Evolutionary conservation across 2,329 filamentous ascomycete species (phyloP), one percentile per base, ranked within the genome.

Genomic region (Knufia fluminis): DNA sequence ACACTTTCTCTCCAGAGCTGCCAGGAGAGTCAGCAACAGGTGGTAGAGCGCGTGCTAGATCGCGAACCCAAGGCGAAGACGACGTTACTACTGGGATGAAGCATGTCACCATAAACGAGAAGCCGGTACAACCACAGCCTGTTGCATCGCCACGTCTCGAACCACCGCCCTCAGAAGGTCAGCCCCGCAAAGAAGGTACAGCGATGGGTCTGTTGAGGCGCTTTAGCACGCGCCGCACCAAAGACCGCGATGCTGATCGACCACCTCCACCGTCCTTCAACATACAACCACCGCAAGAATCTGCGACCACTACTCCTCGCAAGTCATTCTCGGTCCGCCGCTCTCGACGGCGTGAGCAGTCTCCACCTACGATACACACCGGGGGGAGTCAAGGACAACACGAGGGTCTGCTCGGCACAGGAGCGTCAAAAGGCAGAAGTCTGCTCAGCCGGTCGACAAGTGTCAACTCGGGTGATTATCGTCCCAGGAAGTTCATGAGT

Each of bases 31-130:
- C 83, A 62, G 83, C 86, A 9, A 92, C 86, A 1, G 87, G 89
- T 38, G 86, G 87, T 39, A 77, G 91, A 52, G 83, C 86, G 28
- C 78, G 92, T 44, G 88, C 90, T 6, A 79, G 92, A 43, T 89
- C 92, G 31, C 79, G 92, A 56, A 97, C 92, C 0, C 91, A 97
- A 62, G 92, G 91, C 14, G 92, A 97, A 66, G 91, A 97, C 54
- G 92, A 98, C 51, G 77, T 87, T 9, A 77, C 82, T 0, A 86
- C 94, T 43, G 76, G 76, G 6, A 70, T 85, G 63, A 84, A 87
- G 66, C 79, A 81, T 56, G 67, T 84, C 17, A 79, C 82, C 55
- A 62, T 80, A 24, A 65, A 70, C 58, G 55, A 54, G 10, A 51
- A 49, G 46, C 26, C 26, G 12, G 12, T 12, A 28, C 54, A 51